A percentile compares a stretch with the other conserved stretches of the same genome.
phyloP scores from a whole-genome alignment of 2,329 filamentous ascomycete species.

The Madurella fahalii region DNA sequence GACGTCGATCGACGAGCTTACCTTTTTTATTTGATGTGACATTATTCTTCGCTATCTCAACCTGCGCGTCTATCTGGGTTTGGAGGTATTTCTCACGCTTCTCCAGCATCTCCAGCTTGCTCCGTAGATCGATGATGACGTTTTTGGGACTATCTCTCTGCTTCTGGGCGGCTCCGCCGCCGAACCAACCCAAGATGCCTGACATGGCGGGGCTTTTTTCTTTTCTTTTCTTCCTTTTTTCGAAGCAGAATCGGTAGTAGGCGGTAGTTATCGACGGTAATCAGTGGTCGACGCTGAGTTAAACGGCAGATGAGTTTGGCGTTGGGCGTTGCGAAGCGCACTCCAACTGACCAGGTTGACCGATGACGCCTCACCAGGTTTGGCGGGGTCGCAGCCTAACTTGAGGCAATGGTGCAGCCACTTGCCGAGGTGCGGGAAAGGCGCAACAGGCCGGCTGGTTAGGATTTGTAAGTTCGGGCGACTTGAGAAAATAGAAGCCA shows the following conservation, averaged over 20 bases:
- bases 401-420: constrained; percentile 10
- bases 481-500: background rate
- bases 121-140: constrained; percentile 82
- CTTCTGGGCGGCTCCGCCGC: constrained; percentile 75
- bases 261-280: background rate
- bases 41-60: constrained; percentile 81
- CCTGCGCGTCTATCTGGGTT: constrained; percentile 89
- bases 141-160: constrained; percentile 94
- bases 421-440: background rate
- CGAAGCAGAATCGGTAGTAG: constrained; percentile 1
- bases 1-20: constrained; percentile 42
- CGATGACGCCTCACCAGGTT: constrained; percentile 26
- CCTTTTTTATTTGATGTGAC: constrained; percentile 86
- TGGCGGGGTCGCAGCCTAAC: constrained; percentile 25
- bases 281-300: background rate
- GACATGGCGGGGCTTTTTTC: constrained; percentile 50
- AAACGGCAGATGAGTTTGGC: background rate
- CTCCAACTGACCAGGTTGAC: constrained; percentile 23
- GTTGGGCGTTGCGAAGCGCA: constrained; percentile 4
- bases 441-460: background rate
- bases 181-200: constrained; percentile 84
- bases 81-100: constrained; percentile 92
- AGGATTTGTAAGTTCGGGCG: background rate
- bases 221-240: no score
- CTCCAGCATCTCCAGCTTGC: constrained; percentile 94